Base-by-base conservation (phyloP, 345 rosid genomes). In the Euphorbia lathyris region DNA sequence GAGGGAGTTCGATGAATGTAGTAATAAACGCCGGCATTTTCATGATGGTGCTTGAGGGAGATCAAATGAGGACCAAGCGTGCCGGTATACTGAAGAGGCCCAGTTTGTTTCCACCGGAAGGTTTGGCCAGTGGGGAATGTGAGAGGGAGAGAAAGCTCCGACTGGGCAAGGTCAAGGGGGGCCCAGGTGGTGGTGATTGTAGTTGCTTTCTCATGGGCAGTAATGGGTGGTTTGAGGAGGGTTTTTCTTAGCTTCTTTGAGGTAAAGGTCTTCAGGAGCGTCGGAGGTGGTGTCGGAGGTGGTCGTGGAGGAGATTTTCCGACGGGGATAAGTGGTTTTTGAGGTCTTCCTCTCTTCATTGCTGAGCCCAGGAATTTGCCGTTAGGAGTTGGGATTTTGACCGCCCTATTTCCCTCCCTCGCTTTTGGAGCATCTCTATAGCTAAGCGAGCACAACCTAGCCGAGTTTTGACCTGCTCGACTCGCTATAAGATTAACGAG, bases 61-160 rank as follows among this genome's bases (percentile, higher is more conserved):
- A 90, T 63, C 38, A 90, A 81, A 50, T 88, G 97, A 47, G 93
- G 81, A 6, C 95, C 97, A 22, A 94, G 77, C 66, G 93, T 27
- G 42, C 97, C 97, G 67, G 89, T 89, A 77, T 74, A 89, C 48
- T 87, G 97, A 65, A 83, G 72, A 2, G 78, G 84, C 3, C 85
- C 96, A 26, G 97, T 91, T 66, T 90, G 83, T 53, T 87, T 93
- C 98, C 98, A 91, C 66, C 91, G 90, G 88, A 93, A 93, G 74
- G 98, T 93, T 77, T 93, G 98, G 76, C 97, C 98, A 10, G 96
- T 93, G 66, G 97, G 96, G 79, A 93, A 88, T 16, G 97, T 94
- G 77, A 90, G 88, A 19, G 97, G 82, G 22, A 94, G 75, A 5
- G 83, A 84, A 74, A 89, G 96, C 70, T 94, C 95, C 3, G 90